These are phyloP conservation scores for Lycium ferocissimum DNA, from an alignment of 257 asterid genomes.

Conservation along the genomic window DNA sequence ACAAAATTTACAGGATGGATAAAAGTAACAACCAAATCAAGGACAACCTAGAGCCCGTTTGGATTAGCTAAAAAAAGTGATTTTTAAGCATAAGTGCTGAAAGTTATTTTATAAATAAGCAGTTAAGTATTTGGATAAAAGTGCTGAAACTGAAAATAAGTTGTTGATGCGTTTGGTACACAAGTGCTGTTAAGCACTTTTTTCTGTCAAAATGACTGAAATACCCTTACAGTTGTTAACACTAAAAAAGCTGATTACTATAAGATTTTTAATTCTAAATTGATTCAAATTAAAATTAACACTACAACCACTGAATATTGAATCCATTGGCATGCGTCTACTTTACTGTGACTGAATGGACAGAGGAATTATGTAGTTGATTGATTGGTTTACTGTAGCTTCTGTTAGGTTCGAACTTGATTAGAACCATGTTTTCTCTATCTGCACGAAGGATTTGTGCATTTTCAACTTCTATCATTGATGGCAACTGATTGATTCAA, in stretches of 20 bases:
- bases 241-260: too few relatives aligned
- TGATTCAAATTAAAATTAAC: too few relatives aligned
- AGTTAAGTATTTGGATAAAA: too few relatives aligned
- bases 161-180: too few relatives aligned
- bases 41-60: neutral
- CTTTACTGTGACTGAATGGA: neutral
- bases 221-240: too few relatives aligned
- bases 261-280: too few relatives aligned
- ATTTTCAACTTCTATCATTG: neutral
- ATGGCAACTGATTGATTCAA: neutral
- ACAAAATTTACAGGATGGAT: neutral
- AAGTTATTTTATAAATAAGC: too few relatives aligned
- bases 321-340: neutral
- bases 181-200: too few relatives aligned
- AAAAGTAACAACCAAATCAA: neutral
- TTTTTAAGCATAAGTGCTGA: too few relatives aligned
- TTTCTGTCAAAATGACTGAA: too few relatives aligned
- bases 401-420: slow-evolving; percentile 20
- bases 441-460: neutral
- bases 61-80: too few relatives aligned
- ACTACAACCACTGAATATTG: neutral
- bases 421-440: neutral
- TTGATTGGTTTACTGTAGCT: slow-evolving; percentile 17
- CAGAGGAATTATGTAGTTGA: slow-evolving; percentile 1
- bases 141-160: too few relatives aligned